Conservation (phyloP, 148 eudicot species). For the Linanthus parryae region DNA sequence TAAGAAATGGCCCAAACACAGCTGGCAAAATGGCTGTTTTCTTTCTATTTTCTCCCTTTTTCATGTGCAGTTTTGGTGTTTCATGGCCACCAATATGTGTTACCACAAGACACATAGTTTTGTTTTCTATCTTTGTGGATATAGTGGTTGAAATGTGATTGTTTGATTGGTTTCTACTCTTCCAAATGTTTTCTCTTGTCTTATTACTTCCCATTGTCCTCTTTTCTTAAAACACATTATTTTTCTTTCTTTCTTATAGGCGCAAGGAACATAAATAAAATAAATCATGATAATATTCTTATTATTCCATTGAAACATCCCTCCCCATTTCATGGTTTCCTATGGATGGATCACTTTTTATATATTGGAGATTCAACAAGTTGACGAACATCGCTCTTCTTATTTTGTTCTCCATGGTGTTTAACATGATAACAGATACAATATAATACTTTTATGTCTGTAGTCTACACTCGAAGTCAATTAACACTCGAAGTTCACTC, state of each 20-base stretch:
- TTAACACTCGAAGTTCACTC: no score
- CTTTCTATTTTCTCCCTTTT: constrained; percentile 4
- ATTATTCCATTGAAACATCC: background rate
- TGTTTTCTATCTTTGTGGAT: constrained; percentile 3
- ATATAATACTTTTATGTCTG: no score
- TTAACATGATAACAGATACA: no score
- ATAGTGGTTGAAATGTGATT: constrained; percentile 9
- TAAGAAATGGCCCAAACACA: constrained; percentile 3
- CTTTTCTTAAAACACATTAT: background rate
- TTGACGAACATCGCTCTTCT: background rate
- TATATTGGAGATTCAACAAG: background rate
- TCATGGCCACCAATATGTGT: constrained; percentile 9
- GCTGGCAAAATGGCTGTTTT: constrained; percentile 14
- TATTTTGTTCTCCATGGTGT: background rate
- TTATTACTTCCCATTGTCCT: background rate
- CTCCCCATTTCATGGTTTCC: background rate
- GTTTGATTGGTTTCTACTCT: constrained; percentile 6
- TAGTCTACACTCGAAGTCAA: no score
- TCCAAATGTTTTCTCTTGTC: no score
- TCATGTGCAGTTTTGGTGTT: constrained; percentile 8
- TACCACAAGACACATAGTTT: no score
- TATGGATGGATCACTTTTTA: background rate
- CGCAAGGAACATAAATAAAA: no score
- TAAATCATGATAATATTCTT: background rate
- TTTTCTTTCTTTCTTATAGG: no score